These are phyloP conservation scores for Beta macrorhiza DNA, from an alignment of 179 eudicot species.

Conservation along the genomic window DNA sequence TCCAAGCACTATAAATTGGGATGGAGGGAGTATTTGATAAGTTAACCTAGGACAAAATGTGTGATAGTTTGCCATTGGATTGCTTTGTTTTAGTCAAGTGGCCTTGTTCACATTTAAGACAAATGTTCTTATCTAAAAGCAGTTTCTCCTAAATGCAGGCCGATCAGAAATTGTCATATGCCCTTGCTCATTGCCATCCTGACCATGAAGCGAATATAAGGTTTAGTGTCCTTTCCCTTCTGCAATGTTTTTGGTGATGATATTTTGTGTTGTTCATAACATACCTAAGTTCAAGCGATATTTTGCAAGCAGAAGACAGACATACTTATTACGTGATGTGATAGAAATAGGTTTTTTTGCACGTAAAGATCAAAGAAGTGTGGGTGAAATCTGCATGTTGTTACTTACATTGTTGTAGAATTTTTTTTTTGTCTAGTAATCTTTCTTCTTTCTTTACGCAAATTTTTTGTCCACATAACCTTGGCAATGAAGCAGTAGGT, in stretches of 20 bases:
- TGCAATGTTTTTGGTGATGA: neutral
- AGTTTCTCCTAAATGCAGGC: slow-evolving; percentile 50
- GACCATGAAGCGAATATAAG: slow-evolving; percentile 80
- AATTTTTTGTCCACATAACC: neutral
- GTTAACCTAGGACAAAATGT: neutral
- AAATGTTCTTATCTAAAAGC: neutral
- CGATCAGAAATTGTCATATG: slow-evolving; percentile 89
- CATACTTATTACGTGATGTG: neutral
- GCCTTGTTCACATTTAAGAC: neutral
- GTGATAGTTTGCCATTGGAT: neutral
- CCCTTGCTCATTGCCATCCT: slow-evolving; percentile 73
- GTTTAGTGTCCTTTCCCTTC: slow-evolving; percentile 32
- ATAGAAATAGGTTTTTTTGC: neutral
- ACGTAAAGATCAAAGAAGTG: neutral
- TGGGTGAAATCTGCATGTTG: neutral
- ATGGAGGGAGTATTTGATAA: neutral
- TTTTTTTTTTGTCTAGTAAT: neutral
- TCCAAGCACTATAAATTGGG: no score
- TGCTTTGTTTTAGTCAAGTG: neutral
- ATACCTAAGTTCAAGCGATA: neutral
- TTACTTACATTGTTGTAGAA: neutral
- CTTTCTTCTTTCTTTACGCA: neutral
- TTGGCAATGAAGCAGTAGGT: neutral
- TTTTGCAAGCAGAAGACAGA: neutral
- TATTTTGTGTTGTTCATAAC: neutral